Conservation (phyloP, 2,329 filamentous ascomycete genomes). For the Aschersonia sp. region DNA sequence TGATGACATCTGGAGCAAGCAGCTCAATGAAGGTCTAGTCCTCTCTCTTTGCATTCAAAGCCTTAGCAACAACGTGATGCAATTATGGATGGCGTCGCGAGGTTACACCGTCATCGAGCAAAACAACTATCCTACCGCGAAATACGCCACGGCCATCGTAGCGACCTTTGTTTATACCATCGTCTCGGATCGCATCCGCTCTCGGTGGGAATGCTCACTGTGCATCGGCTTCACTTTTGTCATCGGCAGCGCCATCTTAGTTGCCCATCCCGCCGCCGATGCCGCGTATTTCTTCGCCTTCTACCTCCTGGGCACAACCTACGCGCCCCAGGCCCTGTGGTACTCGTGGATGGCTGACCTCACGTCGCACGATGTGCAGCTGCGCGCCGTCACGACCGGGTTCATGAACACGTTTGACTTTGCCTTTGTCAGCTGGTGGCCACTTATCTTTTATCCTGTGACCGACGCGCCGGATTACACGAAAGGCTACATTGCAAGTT, state of each 20-base stretch:
- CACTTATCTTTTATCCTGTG: constrained; percentile 23
- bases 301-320: constrained; percentile 27
- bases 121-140: constrained; percentile 27
- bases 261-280: constrained; percentile 15
- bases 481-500: constrained; percentile 23
- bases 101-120: constrained; percentile 27
- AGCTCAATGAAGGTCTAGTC: constrained; percentile 7
- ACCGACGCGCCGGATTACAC: constrained; percentile 23
- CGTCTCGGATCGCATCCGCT: constrained; percentile 25
- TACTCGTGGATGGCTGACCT: constrained; percentile 32
- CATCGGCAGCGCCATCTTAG: constrained; percentile 21
- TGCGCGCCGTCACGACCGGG: constrained; percentile 27
- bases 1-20: accelerated
- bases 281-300: constrained; percentile 27
- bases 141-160: constrained; percentile 25
- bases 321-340: constrained; percentile 29
- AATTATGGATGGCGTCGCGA: constrained; percentile 27
- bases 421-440: constrained; percentile 26
- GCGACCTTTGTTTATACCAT: constrained; percentile 24
- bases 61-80: constrained; percentile 28
- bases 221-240: constrained; percentile 26
- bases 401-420: constrained; percentile 29
- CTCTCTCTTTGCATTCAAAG: constrained; percentile 28
- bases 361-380: constrained; percentile 21
- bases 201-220: constrained; percentile 27